These are phyloP conservation scores for Lentinula sp. DNA, from an alignment of 768 basidiomycete genomes.

Conservation along the genomic window DNA sequence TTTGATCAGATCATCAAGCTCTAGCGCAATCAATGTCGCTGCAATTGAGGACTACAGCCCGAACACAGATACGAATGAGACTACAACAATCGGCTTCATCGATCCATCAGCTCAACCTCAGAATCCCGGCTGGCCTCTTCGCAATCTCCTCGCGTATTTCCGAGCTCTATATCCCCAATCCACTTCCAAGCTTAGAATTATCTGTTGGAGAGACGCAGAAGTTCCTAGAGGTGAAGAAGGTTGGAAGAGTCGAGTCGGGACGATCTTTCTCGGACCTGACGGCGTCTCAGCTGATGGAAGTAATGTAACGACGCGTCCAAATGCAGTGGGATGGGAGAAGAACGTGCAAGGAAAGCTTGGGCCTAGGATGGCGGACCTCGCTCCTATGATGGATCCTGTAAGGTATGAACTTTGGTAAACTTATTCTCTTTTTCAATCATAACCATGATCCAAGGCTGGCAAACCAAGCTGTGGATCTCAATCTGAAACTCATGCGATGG, in stretches of 20 bases:
- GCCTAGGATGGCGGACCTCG: slow-evolving; percentile 84
- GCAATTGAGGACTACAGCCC: slow-evolving; percentile 47
- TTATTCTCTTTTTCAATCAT: background rate
- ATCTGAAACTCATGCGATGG: slow-evolving; percentile 98
- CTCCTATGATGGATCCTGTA: slow-evolving; percentile 93
- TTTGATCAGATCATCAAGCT: slow-evolving; percentile 38
- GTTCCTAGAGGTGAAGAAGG: slow-evolving; percentile 26
- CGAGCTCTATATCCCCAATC: slow-evolving; percentile 47
- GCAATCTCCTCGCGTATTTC: slow-evolving; percentile 86
- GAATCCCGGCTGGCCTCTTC: slow-evolving; percentile 88
- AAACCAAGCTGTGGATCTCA: slow-evolving; percentile 95
- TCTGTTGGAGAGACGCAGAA: slow-evolving; percentile 75
- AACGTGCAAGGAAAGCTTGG: slow-evolving; percentile 82
- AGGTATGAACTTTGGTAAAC: slow-evolving; percentile 34
- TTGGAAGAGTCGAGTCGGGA: slow-evolving; percentile 64
- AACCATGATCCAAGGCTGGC: slow-evolving; percentile 56
- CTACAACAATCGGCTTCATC: slow-evolving; percentile 51
- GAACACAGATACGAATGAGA: slow-evolving; percentile 23
- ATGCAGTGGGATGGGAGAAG: slow-evolving; percentile 94
- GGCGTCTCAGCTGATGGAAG: slow-evolving; percentile 10
- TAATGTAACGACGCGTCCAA: slow-evolving; percentile 30
- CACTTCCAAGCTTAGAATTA: slow-evolving; percentile 48
- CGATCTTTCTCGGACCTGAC: slow-evolving; percentile 29
- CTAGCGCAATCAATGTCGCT: slow-evolving; percentile 33
- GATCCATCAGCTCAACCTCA: slow-evolving; percentile 78